Conservation (phyloP, 176 grass and related monocot species). For the Oryza glumipatula region DNA sequence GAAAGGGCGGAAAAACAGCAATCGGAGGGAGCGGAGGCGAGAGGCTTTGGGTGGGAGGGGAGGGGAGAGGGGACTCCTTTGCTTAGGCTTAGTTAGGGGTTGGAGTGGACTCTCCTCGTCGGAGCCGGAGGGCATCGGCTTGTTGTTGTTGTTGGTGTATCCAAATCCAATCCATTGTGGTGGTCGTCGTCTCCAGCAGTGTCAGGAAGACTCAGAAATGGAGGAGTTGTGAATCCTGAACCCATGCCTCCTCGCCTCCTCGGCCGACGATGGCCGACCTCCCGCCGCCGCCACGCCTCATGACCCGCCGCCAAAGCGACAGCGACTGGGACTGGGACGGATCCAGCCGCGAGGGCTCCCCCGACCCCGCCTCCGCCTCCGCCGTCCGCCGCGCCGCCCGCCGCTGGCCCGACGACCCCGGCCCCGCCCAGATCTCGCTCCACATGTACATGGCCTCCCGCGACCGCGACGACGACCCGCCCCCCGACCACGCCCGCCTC, state of each 20-base stretch:
- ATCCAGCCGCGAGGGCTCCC: conserved; percentile 81
- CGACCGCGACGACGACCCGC: conserved; percentile 53
- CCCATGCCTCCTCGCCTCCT: neutral
- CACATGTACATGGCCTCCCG: conserved; percentile 67
- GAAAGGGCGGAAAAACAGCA: too few relatives aligned
- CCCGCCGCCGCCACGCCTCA: neutral
- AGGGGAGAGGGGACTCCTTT: too few relatives aligned
- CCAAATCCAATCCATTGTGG: too few relatives aligned
- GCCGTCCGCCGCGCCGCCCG: conserved; percentile 46
- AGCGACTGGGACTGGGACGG: conserved; percentile 75
- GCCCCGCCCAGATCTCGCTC: conserved; percentile 53
- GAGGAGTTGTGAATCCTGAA: too few relatives aligned
- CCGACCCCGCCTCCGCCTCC: conserved; percentile 40
- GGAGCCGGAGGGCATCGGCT: too few relatives aligned
- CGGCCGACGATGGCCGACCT: conserved; percentile 40
- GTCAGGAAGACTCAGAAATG: too few relatives aligned
- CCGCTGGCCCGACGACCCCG: conserved; percentile 31
- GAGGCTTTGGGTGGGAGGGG: too few relatives aligned
- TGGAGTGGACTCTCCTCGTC: too few relatives aligned
- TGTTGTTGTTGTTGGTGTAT: too few relatives aligned
- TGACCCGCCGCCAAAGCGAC: conserved; percentile 28
- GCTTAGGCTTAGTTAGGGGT: too few relatives aligned
- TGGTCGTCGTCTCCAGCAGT: too few relatives aligned
- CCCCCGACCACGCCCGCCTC: conserved; percentile 51
- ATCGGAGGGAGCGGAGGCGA: too few relatives aligned